A percentile compares a stretch with the other conserved stretches of the same genome.
Conservation (phyloP, 345 rosid species). For the Euphorbia pulcherrima region DNA sequence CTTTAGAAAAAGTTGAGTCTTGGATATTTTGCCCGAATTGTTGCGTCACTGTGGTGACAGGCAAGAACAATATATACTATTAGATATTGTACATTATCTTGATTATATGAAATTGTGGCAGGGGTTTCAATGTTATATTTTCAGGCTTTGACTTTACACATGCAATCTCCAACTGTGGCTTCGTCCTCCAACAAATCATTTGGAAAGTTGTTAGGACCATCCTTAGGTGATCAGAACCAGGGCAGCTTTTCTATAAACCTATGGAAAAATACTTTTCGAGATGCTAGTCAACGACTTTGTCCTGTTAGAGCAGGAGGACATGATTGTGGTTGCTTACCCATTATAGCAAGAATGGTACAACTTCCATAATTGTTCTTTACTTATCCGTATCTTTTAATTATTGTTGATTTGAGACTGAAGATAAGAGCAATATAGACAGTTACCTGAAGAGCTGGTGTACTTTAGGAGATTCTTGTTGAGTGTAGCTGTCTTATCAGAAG, state of each 20-base stretch:
- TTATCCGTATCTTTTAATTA: constrained; percentile 12
- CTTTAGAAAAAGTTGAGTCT: constrained; percentile 76
- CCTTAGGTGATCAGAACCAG: constrained; percentile 74
- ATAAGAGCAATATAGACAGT: neutral
- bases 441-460: neutral
- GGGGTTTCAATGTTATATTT: neutral
- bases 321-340: constrained; percentile 89
- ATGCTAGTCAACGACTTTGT: constrained; percentile 71
- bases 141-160: constrained; percentile 83
- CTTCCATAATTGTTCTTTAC: constrained; percentile 6
- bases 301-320: constrained; percentile 85
- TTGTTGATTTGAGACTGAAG: neutral
- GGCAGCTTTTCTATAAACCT: constrained; percentile 65
- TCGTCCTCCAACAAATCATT: constrained; percentile 35
- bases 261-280: constrained; percentile 83
- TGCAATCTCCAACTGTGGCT: constrained; percentile 64
- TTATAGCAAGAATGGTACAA: constrained; percentile 63
- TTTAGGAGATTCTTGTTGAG: neutral
- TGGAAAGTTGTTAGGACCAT: constrained; percentile 64
- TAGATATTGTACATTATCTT: neutral
- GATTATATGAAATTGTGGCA: too few species aligned
- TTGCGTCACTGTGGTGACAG: constrained; percentile 99
- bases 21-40: constrained; percentile 88
- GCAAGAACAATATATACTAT: constrained; percentile 30
- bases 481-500: constrained; percentile 3